Conservation (phyloP, 2,329 filamentous ascomycete genomes). For the Setomelanomma holmii region DNA sequence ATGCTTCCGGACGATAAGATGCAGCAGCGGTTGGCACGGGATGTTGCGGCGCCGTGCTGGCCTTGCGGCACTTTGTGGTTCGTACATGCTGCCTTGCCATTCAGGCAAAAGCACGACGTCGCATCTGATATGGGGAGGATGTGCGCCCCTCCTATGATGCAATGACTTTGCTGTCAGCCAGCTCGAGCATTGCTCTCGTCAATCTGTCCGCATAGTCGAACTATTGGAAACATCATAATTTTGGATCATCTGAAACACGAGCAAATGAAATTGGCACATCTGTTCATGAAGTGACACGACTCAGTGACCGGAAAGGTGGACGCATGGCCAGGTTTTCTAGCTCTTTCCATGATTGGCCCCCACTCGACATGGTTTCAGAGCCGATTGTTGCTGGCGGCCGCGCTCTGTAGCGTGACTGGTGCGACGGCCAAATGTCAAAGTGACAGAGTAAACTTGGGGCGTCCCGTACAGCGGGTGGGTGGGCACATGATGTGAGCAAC, state of each 20-base stretch:
- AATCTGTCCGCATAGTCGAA: neutral
- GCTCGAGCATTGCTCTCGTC: neutral
- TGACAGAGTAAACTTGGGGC: conserved; percentile 6
- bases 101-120: conserved; percentile 25
- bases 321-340: conserved; percentile 39
- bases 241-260: conserved; percentile 10
- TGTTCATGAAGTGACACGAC: conserved; percentile 30
- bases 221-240: neutral
- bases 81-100: conserved; percentile 24
- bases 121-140: conserved; percentile 14
- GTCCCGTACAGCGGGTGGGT: conserved; percentile 1
- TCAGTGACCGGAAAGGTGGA: conserved; percentile 23
- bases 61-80: conserved; percentile 3
- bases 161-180: conserved; percentile 11
- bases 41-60: conserved; percentile 13
- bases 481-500: conserved; percentile 11
- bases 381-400: conserved; percentile 25
- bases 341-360: conserved; percentile 46
- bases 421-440: conserved; percentile 21
- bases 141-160: conserved; percentile 29
- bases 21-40: conserved; percentile 14
- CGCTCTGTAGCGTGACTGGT: conserved; percentile 33
- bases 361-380: conserved; percentile 22
- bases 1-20: conserved; percentile 18
- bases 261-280: conserved; percentile 9